These are phyloP conservation scores for Microbotryum lychnidis-dioicae DNA, from an alignment of 1,284 basidiomycete species.

Conservation along the genomic window DNA sequence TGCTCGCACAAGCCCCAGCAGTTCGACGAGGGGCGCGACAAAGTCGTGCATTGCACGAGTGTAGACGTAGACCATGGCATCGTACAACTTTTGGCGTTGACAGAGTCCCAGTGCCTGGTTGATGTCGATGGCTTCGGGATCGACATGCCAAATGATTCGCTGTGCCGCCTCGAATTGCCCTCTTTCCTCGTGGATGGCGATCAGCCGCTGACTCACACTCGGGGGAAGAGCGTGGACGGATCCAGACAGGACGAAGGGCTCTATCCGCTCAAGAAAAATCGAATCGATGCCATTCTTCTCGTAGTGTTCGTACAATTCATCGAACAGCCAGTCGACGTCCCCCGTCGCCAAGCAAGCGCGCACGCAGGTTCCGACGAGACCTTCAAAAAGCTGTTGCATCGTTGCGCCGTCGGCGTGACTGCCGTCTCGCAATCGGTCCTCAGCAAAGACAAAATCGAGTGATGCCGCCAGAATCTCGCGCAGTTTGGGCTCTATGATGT, in stretches of 20 bases:
- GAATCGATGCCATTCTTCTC: constrained; percentile 71
- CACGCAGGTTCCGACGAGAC: constrained; percentile 70
- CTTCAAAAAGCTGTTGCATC: constrained; percentile 80
- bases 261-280: constrained; percentile 80
- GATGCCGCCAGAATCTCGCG: constrained; percentile 80
- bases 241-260: constrained; percentile 72
- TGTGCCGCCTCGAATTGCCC: constrained; percentile 70
- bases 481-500: constrained; percentile 66
- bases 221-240: constrained; percentile 63
- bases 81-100: constrained; percentile 72
- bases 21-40: constrained; percentile 76
- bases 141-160: constrained; percentile 89
- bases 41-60: constrained; percentile 81
- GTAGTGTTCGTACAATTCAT: constrained; percentile 85
- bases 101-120: constrained; percentile 87
- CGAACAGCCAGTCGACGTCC: constrained; percentile 78
- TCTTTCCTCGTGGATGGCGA: constrained; percentile 67
- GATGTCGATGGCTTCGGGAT: constrained; percentile 82
- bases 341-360: constrained; percentile 71
- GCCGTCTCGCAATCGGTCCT: constrained; percentile 81
- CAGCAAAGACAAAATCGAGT: constrained; percentile 80
- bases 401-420: constrained; percentile 86
- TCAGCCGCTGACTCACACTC: constrained; percentile 73
- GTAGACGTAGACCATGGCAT: constrained; percentile 90
- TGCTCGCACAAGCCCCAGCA: constrained; percentile 66